Conservation (phyloP, 2,329 filamentous ascomycete genomes). For the Cercospora berteroae region DNA sequence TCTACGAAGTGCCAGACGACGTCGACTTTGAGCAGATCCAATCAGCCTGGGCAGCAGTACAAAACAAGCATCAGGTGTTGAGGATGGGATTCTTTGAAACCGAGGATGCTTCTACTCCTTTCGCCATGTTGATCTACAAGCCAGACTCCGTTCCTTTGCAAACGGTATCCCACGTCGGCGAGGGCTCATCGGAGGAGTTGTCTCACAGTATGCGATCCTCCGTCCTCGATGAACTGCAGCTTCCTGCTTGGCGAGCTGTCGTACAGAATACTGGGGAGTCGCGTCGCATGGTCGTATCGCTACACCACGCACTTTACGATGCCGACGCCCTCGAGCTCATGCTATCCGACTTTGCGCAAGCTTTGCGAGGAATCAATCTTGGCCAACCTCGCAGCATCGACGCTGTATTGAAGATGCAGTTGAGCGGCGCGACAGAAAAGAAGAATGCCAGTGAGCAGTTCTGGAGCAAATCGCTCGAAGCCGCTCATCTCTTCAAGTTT, state of each 20-base stretch:
- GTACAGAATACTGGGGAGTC: constrained; percentile 41
- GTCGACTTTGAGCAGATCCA: constrained; percentile 47
- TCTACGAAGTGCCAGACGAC: constrained; percentile 49
- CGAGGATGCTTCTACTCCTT: constrained; percentile 60
- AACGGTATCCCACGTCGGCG: background rate
- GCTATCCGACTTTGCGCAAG: constrained; percentile 56
- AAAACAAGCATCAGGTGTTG: constrained; percentile 65
- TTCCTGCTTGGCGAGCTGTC: constrained; percentile 63
- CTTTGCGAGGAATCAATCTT: constrained; percentile 38
- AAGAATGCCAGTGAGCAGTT: constrained; percentile 44
- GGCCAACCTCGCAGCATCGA: constrained; percentile 40
- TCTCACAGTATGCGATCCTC: constrained; percentile 11
- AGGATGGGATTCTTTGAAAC: constrained; percentile 69
- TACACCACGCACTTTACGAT: constrained; percentile 85
- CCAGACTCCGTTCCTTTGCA: constrained; percentile 19
- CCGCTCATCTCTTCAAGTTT: constrained; percentile 60
- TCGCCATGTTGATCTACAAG: constrained; percentile 70
- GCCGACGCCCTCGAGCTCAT: constrained; percentile 69
- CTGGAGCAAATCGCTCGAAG: constrained; percentile 56
- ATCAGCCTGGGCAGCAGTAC: constrained; percentile 59
- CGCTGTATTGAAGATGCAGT: constrained; percentile 44
- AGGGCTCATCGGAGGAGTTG: constrained; percentile 3
- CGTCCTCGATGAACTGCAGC: constrained; percentile 49
- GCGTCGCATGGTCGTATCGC: constrained; percentile 49
- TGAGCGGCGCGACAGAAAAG: constrained; percentile 15